Evolutionary conservation across 352 stramenopile genomes (phyloP).

Genomic region (Phytophthora citrophthora): DNA sequence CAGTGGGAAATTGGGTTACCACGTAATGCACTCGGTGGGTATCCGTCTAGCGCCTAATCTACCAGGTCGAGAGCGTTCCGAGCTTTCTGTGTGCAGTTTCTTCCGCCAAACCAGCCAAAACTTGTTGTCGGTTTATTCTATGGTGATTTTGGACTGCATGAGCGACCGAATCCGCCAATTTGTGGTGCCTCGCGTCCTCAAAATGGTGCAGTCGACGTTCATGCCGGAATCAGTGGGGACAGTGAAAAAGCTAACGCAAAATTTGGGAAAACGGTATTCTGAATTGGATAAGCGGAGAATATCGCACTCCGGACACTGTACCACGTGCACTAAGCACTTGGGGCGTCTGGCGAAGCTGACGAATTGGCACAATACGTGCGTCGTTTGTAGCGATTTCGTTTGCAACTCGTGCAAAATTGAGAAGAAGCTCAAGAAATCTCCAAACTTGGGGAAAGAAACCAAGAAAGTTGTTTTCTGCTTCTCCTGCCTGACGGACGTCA

Average conservation of each 20-base stretch:
- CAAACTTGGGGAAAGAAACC: constrained; percentile 17
- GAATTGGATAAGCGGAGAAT: constrained; percentile 17
- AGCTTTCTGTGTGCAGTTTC: constrained; percentile 42
- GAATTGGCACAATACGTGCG: constrained; percentile 22
- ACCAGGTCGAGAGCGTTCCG: constrained; percentile 39
- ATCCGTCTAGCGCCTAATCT: constrained; percentile 38
- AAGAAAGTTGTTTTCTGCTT: constrained; percentile 45
- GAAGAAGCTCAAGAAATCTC: constrained; percentile 33
- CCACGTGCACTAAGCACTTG: constrained; percentile 25
- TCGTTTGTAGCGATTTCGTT: constrained; percentile 30
- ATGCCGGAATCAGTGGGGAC: constrained; percentile 14
- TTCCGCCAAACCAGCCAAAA: constrained; percentile 34
- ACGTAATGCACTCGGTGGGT: constrained; percentile 61
- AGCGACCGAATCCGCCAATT: constrained; percentile 23
- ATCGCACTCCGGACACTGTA: constrained; percentile 14
- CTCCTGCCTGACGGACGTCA: constrained; percentile 29
- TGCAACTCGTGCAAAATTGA: constrained; percentile 38
- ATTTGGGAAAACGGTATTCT: constrained; percentile 16
- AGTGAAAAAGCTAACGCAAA: constrained; percentile 28
- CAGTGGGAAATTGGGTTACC: constrained; percentile 49
- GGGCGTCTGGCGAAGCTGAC: constrained; percentile 21
- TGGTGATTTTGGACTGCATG: constrained; percentile 30
- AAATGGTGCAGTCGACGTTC: constrained; percentile 28
- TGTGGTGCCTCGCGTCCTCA: constrained; percentile 30
- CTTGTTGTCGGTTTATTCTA: constrained; percentile 33